Base-by-base conservation (phyloP, 176 grass and related monocot species). In the Puya raimondii region DNA sequence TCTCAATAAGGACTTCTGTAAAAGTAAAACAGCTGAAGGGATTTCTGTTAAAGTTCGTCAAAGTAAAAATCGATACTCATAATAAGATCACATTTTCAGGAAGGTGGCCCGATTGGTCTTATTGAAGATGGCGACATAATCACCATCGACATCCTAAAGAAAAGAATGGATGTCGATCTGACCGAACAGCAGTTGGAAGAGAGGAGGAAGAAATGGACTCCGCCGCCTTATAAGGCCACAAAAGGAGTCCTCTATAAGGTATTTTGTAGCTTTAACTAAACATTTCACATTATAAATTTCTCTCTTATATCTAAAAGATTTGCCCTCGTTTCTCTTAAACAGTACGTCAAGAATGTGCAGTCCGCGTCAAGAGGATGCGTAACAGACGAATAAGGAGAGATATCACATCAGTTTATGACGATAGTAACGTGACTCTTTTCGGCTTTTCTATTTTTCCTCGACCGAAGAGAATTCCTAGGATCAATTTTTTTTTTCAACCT, bases 321-420 rank as follows among this genome's bases (percentile, higher is more conserved):
- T 51, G n/a, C 21, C 9, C 5, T 67, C 27, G 57, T 66, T 70
- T 15, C 3, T 56, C 48, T 64, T 70, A 3, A 21, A 65, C 81
- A 97, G 93, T 97, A 97, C 87, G 90, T 90, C 64, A 97, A 92
- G 82, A 85, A 85, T 29, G 93, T 97, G 23, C 82, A 88, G 68
- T 50, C 93, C 13, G 93, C 93, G 2, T 97, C 93, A 2, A 79
- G 72, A 56, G 93, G 93, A 71, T 92, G 93, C 0, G 89, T 92
- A 16, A 97, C 93, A 0, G 93, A 97, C 16, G 93, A 97, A 76
- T 97, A 80, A 74, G 50, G 21, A 73, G 67, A 59, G 6, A 59
- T 59, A 0, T 9, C 54, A 59, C 14, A 1, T 8, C 3, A 18
- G 12, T 20, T 20, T 59, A 54, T 59, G 56, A 33, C 0, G 29